Evolutionary conservation across 768 basidiomycete species (phyloP).

Genomic region (Tylopilus rubrobrunneus): DNA sequence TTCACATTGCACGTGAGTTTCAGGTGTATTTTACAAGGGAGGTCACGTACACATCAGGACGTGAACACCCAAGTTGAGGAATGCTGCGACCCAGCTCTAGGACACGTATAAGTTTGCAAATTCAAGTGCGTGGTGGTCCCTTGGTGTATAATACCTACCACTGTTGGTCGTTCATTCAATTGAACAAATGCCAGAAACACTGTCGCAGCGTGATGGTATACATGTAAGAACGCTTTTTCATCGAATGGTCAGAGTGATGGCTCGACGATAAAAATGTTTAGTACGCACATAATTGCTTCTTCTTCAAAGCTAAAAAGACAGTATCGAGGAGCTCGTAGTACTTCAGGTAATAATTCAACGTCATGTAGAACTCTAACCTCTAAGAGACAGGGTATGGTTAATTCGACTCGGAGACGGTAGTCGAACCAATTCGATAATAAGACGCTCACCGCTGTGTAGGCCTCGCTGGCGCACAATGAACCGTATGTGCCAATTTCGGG

Average conservation of each 20-base stretch:
- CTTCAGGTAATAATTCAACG: conserved; percentile 96
- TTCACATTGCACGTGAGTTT: conserved; percentile 26
- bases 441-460: conserved; percentile 79
- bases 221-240: conserved; percentile 81
- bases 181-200: conserved; percentile 91
- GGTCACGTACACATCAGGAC: conserved; percentile 86
- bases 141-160: conserved; percentile 49
- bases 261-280: neutral
- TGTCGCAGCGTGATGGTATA: conserved; percentile 97
- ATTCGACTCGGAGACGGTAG: neutral
- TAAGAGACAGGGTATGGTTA: neutral
- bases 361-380: conserved; percentile 91
- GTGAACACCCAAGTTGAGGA: conserved; percentile 85
- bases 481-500: conserved; percentile 72
- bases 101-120: neutral
- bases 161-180: conserved; percentile 83
- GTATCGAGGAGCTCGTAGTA: conserved; percentile 86
- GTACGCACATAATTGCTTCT: conserved; percentile 84
- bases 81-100: conserved; percentile 90
- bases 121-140: neutral
- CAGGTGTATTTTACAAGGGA: neutral
- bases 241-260: neutral
- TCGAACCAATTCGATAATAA: neutral
- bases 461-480: conserved; percentile 63
- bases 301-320: conserved; percentile 92